Conservation (phyloP, 371 early-diverging fungal genomes). For the Mucor racemosus region DNA sequence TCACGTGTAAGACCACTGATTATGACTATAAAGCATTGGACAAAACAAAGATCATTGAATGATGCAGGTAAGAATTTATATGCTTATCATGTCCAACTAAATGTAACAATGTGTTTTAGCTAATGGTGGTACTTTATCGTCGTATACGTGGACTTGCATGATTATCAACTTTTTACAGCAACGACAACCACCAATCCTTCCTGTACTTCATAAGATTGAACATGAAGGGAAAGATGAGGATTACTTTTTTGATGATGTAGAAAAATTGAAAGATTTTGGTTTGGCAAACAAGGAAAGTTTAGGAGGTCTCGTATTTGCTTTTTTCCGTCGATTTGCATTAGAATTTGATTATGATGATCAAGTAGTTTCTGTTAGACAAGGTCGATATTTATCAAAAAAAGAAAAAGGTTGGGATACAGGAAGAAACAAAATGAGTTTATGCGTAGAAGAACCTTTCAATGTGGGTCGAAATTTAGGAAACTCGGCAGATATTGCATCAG, state of each 20-base stretch:
- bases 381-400: constrained; percentile 71
- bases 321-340: constrained; percentile 80
- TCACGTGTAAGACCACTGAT: constrained; percentile 78
- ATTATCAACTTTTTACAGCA: constrained; percentile 88
- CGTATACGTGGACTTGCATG: constrained; percentile 94
- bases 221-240: constrained; percentile 36
- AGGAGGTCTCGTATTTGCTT: constrained; percentile 81
- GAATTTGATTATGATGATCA: constrained; percentile 83
- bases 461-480: constrained; percentile 86
- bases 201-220: constrained; percentile 61
- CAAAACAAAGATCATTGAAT: constrained; percentile 70
- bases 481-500: constrained; percentile 79
- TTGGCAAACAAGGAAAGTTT: constrained; percentile 71
- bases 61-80: constrained; percentile 60
- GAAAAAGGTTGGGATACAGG: constrained; percentile 83
- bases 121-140: constrained; percentile 90
- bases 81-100: neutral
- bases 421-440: constrained; percentile 64
- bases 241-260: constrained; percentile 74
- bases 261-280: constrained; percentile 69
- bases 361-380: constrained; percentile 82
- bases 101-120: constrained; percentile 45
- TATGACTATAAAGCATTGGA: constrained; percentile 85
- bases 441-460: constrained; percentile 93
- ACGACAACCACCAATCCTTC: constrained; percentile 88